phyloP scores from a whole-genome alignment of 1,284 basidiomycete species.

The Fistulinella staudtii region DNA sequence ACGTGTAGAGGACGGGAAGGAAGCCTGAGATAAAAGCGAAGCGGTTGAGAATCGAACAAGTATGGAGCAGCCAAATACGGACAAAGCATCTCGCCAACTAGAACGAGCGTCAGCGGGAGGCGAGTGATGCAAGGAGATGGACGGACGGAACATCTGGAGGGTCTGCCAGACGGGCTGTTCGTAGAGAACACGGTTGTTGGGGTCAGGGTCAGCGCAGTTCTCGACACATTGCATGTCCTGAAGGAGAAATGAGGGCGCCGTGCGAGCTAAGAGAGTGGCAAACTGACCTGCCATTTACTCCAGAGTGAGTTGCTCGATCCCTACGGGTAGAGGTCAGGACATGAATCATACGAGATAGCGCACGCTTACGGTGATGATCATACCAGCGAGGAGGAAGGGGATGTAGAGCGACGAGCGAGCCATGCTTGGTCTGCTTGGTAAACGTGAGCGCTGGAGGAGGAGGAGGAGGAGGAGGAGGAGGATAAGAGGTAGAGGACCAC shows the following conservation, averaged over 20 bases:
- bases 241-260: background rate
- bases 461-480: background rate
- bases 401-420: constrained; percentile 44
- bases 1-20: constrained; percentile 75
- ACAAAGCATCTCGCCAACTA: constrained; percentile 92
- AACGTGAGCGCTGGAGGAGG: background rate
- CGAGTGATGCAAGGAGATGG: constrained; percentile 17
- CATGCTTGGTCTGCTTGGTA: constrained; percentile 39
- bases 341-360: background rate
- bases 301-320: constrained; percentile 78
- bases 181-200: constrained; percentile 62
- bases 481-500: constrained; percentile 22
- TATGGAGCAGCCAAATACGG: constrained; percentile 36
- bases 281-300: constrained; percentile 71
- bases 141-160: constrained; percentile 87
- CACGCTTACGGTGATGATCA: constrained; percentile 68
- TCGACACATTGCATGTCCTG: constrained; percentile 96
- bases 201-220: constrained; percentile 67
- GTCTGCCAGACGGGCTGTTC: constrained; percentile 95
- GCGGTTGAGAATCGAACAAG: constrained; percentile 25
- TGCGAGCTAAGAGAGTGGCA: background rate
- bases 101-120: constrained; percentile 33
- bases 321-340: constrained; percentile 35
- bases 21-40: constrained; percentile 53
- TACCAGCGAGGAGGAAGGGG: constrained; percentile 61